Base-by-base conservation (phyloP, 345 rosid genomes). In the Eucalyptus curtisii region DNA sequence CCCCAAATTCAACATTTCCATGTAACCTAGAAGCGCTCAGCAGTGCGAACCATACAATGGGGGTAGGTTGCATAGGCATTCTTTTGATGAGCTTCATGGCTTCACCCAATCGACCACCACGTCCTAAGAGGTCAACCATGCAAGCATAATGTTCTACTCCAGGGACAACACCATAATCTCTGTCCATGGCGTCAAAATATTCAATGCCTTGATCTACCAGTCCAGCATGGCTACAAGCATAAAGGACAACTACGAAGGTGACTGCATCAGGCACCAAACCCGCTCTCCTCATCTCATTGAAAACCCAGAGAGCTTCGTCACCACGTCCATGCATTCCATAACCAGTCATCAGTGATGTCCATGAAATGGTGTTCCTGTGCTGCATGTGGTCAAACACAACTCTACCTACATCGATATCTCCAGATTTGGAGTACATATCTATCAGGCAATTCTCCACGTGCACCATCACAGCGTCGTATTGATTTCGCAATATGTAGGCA, bases 211-310 rank as follows among this genome's bases (percentile, higher is more conserved):
- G 91, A 87, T 95, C 96, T 84, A 95, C 92, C 96, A 96, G 93
- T 88, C 99, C 97, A 2, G 97, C 95, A 93, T 97, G 99, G 93
- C 96, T 97, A 92, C 98, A 97, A 85, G 95, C 98, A 93, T 97
- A 97, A 37, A 96, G 92, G 89, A 95, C 88, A 86, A 95, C 98
- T 89, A 95, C 95, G 88, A 97, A 94, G 42, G 98, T 95, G 87
- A 97, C 90, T 49, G 88, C 93, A 90, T 97, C 99, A 86, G 93
- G 95, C 79, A 88, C 92, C 85, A 93, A 90, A 61, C 98, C 97
- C 31, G 85, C 89, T 88, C 61, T 90, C 88, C 89, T 91, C 99
- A 97, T 97, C 90, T 94, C 90, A 49, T 93, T 91, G 81, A 96
- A 95, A 90, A 95, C 92, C 88, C 55, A 76, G 49, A 93, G 93